Evolutionary conservation across 1,139 yeast species (phyloP).

Genomic region (Pneumocystis sp.): DNA sequence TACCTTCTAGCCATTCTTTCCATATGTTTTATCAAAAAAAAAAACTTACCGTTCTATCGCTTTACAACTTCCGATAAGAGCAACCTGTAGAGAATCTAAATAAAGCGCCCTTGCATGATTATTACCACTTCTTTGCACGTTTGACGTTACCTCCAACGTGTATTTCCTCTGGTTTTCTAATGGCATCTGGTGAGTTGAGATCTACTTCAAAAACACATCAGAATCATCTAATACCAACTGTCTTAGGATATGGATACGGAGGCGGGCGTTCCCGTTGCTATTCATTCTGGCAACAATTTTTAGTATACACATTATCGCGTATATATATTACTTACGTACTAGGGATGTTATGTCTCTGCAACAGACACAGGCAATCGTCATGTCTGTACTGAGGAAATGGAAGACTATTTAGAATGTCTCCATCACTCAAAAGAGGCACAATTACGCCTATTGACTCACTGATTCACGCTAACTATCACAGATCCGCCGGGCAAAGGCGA

Average conservation of each 20-base stretch:
- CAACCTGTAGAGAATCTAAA: too few relatives aligned
- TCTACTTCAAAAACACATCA: not conserved
- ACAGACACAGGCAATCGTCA: slow-evolving; percentile 10
- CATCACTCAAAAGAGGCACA: slow-evolving; percentile 32
- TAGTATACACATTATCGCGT: not conserved
- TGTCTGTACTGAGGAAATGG: slow-evolving; percentile 29
- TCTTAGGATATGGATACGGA: slow-evolving; percentile 28
- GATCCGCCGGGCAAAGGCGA: not conserved
- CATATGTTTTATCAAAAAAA: too few relatives aligned
- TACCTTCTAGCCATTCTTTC: too few relatives aligned
- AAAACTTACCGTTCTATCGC: too few relatives aligned
- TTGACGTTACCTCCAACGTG: not conserved
- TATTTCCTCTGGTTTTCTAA: not conserved
- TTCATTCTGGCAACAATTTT: slow-evolving; percentile 19
- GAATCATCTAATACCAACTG: slow-evolving; percentile 15
- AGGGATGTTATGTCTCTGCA: not conserved
- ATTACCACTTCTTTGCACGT: not conserved
- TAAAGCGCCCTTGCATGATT: not conserved
- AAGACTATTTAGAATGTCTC: slow-evolving; percentile 36
- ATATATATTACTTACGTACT: not conserved
- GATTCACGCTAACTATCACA: not conserved
- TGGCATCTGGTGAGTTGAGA: not conserved
- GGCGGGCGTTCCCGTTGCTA: slow-evolving; percentile 38
- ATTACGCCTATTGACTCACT: not conserved
- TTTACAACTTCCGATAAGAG: too few relatives aligned